Evolutionary conservation across 345 rosid genomes (phyloP).

Genomic region (Brassica nigra): DNA sequence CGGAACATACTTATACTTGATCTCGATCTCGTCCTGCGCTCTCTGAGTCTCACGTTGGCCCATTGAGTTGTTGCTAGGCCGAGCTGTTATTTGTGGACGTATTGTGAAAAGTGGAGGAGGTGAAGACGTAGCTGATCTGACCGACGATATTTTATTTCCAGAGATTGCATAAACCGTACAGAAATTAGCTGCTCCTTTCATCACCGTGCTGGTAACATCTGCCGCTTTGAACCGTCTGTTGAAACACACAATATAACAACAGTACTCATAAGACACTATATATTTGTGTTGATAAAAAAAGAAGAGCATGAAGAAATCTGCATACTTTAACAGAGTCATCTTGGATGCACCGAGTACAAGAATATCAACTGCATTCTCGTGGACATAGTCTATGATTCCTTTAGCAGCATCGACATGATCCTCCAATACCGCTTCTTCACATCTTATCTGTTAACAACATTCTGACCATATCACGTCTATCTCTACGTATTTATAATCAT

Average conservation of each 20-base stretch:
- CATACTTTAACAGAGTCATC: slow-evolving; percentile 64
- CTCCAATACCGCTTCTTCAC: slow-evolving; percentile 62
- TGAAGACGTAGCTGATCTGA: slow-evolving; percentile 50
- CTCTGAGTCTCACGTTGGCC: not conserved
- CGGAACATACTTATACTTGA: slow-evolving; percentile 17
- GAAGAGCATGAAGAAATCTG: not conserved
- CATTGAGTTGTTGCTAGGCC: slow-evolving; percentile 1
- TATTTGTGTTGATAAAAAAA: not conserved
- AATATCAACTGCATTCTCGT: slow-evolving; percentile 38
- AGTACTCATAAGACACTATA: not conserved
- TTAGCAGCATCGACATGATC: slow-evolving; percentile 49
- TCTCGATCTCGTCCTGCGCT: slow-evolving; percentile 23
- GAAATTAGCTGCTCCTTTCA: slow-evolving; percentile 64
- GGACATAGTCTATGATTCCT: slow-evolving; percentile 55
- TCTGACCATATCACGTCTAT: not conserved
- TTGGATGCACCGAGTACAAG: slow-evolving; percentile 66
- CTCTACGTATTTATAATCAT: not conserved
- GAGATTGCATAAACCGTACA: slow-evolving; percentile 74
- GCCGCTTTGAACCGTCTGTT: slow-evolving; percentile 59
- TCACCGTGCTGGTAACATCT: slow-evolving; percentile 60
- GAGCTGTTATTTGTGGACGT: slow-evolving; percentile 20
- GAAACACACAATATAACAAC: slow-evolving; percentile 2
- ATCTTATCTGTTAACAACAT: slow-evolving; percentile 52
- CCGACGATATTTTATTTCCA: slow-evolving; percentile 65
- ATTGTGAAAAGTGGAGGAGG: slow-evolving; percentile 43